Base-by-base conservation (phyloP, 2,329 filamentous ascomycete genomes). In the Penicillium sp. region DNA sequence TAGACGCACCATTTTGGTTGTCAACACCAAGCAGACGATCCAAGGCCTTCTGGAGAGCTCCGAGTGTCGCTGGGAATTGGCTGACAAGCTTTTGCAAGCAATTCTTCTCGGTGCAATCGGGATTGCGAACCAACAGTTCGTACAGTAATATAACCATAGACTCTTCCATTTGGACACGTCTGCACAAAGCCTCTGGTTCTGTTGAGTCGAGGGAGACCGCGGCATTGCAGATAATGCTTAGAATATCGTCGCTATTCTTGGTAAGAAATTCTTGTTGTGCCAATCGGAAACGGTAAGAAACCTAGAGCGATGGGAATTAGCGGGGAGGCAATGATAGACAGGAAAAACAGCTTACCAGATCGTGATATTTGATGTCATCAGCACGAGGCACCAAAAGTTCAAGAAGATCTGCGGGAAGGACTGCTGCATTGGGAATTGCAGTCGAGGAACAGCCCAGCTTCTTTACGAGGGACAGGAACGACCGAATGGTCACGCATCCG, bases 401-500 rank as follows among this genome's bases (percentile, higher is more conserved):
- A 34, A 62, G 47, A 23, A 62, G 45, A 15, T 63, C 57, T 28
- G 56, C 48, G 25, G 55, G 57, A 28, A 63, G 36, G 22, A 49
- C 50, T 10, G 42, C 41, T 22, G 50, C 40, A 44, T 61, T 55
- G 6, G 55, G 50, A 25, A 64, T 54, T 15, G 39, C 36, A 22
- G 43, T 29, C 23, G 52, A 41, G 9, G 54, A 52, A 28, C 54
- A 48, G 13, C 60, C 35, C 6, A 68, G 41, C 32, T 54, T 59
- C 33, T 55, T 61, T 14, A 61, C 52, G 14, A 68, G 37, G 29
- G 56, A 46, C 40, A 69, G 49, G 28, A 71, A 62, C 10, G 60
- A 59, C 22, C 59, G 54, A 25, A 71, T 60, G 3, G 64, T 66
- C 12, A 71, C 56, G 38, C 68, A 68, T n/a, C 67, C 65, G 23